Conservation (phyloP, 495 filamentous ascomycete genomes). For the Hypoxylon intermedium region DNA sequence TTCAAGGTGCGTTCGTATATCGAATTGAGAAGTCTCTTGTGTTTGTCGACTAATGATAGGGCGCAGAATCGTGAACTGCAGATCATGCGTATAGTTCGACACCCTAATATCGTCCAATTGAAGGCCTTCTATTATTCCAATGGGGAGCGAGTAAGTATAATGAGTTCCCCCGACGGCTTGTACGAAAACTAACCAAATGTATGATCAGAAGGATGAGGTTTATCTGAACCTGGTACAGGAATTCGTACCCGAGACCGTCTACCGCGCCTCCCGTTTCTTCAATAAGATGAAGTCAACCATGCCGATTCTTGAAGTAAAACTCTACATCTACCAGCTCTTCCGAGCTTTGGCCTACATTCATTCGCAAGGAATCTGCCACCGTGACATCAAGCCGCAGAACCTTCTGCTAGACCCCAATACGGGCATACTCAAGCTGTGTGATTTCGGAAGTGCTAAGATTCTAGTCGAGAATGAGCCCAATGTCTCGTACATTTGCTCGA, state of each 20-base stretch:
- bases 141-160: conserved; percentile 82
- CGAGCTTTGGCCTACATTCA: conserved; percentile 98
- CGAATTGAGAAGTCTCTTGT: neutral
- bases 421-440: conserved; percentile 94
- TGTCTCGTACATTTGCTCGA: conserved; percentile 99
- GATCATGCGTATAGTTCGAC: conserved; percentile 98
- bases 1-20: conserved; percentile 77
- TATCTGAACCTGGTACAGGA: conserved; percentile 98
- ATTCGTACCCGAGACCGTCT: conserved; percentile 98
- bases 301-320: conserved; percentile 97
- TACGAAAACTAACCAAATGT: conserved; percentile 32
- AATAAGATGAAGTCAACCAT: conserved; percentile 99
- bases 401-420: conserved; percentile 88
- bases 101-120: conserved; percentile 97
- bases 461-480: conserved; percentile 99
- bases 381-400: conserved; percentile 99
- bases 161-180: neutral
- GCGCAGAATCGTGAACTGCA: conserved; percentile 94
- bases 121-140: conserved; percentile 99
- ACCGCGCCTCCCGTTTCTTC: conserved; percentile 97
- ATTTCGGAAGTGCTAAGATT: conserved; percentile 99
- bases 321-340: conserved; percentile 99
- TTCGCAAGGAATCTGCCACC: conserved; percentile 98
- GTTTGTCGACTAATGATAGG: conserved; percentile 45
- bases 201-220: conserved; percentile 91